Percentiles rank a stretch among this genome's conserved stretches.
Evolutionary conservation across 306 rosid genomes (phyloP).

Genomic region (Medicago truncatula): DNA sequence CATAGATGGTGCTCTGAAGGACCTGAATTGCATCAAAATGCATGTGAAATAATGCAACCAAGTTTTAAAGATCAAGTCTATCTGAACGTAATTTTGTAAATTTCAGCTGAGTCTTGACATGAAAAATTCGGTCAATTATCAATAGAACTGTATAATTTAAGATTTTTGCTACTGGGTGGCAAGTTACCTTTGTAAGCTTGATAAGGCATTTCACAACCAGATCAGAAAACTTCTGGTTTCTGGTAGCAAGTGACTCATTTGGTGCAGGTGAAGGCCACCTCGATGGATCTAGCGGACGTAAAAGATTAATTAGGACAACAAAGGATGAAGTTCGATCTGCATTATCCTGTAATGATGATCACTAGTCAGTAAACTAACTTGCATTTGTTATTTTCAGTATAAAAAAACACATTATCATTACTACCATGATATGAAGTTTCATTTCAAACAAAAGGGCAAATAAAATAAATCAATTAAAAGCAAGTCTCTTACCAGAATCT

Average conservation of each 20-base stretch:
- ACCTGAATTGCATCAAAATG: constrained; percentile 62
- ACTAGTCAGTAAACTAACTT: constrained; percentile 26
- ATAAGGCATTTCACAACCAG: constrained; percentile 99
- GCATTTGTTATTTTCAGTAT: constrained; percentile 13
- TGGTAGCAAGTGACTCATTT: constrained; percentile 81
- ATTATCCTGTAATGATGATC: constrained; percentile 75
- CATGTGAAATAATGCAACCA: neutral
- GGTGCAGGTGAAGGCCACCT: constrained; percentile 94
- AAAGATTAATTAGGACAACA: constrained; percentile 87
- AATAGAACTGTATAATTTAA: constrained; percentile 1
- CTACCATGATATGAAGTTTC: neutral
- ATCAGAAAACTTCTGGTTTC: constrained; percentile 97
- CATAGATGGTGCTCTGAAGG: constrained; percentile 96
- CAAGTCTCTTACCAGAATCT: constrained; percentile 74
- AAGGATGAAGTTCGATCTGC: constrained; percentile 98
- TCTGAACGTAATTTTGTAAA: neutral
- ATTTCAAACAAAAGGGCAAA: neutral
- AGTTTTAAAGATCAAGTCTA: neutral
- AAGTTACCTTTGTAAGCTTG: constrained; percentile 89
- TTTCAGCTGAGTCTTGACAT: constrained; percentile 21
- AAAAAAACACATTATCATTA: neutral
- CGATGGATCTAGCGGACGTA: constrained; percentile 93
- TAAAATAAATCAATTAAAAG: constrained; percentile 12
- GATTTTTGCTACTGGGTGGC: neutral
- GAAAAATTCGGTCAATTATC: constrained; percentile 17